A percentile compares a stretch with the other conserved stretches of the same genome.
phyloP scores from a whole-genome alignment of 2,329 filamentous ascomycete species.

The Calonectria leucothoes region DNA sequence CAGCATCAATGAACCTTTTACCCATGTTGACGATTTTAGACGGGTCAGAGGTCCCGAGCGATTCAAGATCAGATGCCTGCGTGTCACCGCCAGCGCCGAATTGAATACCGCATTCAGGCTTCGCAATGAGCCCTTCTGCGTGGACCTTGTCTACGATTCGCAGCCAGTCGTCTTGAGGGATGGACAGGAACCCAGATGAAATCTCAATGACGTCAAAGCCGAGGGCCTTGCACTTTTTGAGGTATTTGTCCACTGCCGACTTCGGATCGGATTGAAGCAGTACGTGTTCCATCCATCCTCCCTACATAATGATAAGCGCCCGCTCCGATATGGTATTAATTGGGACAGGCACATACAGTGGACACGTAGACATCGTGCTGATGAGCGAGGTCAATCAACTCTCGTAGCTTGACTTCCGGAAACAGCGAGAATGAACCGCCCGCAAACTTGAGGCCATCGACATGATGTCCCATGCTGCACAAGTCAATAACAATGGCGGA shows the following conservation, averaged over 20 bases:
- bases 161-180: slow-evolving; percentile 65
- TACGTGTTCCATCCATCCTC: slow-evolving; percentile 24
- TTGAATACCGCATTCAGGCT: slow-evolving; percentile 67
- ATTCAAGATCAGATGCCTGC: slow-evolving; percentile 54
- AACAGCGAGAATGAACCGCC: slow-evolving; percentile 47
- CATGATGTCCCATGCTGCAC: slow-evolving; percentile 61
- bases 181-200: slow-evolving; percentile 63
- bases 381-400: slow-evolving; percentile 22
- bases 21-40: slow-evolving; percentile 53
- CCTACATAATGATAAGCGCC: too few relatives aligned
- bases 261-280: slow-evolving; percentile 47
- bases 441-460: slow-evolving; percentile 67
- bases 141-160: slow-evolving; percentile 61
- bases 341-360: slow-evolving; percentile 13
- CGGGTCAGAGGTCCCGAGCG: not conserved
- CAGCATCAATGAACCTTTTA: slow-evolving; percentile 60
- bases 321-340: too few relatives aligned
- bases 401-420: not conserved
- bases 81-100: slow-evolving; percentile 69
- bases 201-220: slow-evolving; percentile 67
- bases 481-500: too few relatives aligned
- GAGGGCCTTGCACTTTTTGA: slow-evolving; percentile 62
- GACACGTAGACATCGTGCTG: slow-evolving; percentile 26
- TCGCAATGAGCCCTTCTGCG: slow-evolving; percentile 59
- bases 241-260: slow-evolving; percentile 61